Percentiles rank a stretch among this genome's conserved stretches.
phyloP scores from a whole-genome alignment of 768 basidiomycete genomes.

The Trametes gibbosa region DNA sequence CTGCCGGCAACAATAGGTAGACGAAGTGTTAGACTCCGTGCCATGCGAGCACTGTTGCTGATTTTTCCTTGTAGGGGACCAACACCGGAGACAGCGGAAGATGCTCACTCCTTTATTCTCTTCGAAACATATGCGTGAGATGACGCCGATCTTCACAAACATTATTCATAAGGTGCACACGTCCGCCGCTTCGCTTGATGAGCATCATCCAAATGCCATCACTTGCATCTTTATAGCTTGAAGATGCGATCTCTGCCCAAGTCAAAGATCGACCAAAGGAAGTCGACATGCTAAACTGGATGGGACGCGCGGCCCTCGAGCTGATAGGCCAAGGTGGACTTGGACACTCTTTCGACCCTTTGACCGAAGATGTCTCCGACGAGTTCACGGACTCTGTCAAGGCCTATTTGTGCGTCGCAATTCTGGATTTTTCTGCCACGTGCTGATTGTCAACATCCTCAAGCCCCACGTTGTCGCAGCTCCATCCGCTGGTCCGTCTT shows the following conservation, averaged over 20 bases:
- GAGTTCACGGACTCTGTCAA: slow-evolving; percentile 5
- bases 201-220: background rate
- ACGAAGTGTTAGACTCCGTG: no score
- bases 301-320: slow-evolving; percentile 44
- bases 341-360: slow-evolving; percentile 36
- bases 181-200: background rate
- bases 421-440: background rate
- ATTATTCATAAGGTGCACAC: slow-evolving; percentile 8
- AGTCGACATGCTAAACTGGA: slow-evolving; percentile 32
- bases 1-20: slow-evolving; percentile 16
- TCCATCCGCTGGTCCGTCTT: background rate
- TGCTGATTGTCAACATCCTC: background rate
- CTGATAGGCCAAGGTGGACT: slow-evolving; percentile 42
- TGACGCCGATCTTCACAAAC: slow-evolving; percentile 17
- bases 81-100: slow-evolving; percentile 26
- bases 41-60: no score
- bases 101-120: slow-evolving; percentile 21
- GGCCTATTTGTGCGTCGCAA: slow-evolving; percentile 28
- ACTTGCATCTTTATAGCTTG: background rate
- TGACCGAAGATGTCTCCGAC: slow-evolving; percentile 30
- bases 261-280: slow-evolving; percentile 11
- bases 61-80: slow-evolving; percentile 4
- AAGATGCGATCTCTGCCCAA: background rate
- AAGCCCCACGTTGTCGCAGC: background rate
- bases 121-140: slow-evolving; percentile 10